Base-by-base conservation (phyloP, 2,329 filamentous ascomycete genomes). In the Incumbomyces delicatus region DNA sequence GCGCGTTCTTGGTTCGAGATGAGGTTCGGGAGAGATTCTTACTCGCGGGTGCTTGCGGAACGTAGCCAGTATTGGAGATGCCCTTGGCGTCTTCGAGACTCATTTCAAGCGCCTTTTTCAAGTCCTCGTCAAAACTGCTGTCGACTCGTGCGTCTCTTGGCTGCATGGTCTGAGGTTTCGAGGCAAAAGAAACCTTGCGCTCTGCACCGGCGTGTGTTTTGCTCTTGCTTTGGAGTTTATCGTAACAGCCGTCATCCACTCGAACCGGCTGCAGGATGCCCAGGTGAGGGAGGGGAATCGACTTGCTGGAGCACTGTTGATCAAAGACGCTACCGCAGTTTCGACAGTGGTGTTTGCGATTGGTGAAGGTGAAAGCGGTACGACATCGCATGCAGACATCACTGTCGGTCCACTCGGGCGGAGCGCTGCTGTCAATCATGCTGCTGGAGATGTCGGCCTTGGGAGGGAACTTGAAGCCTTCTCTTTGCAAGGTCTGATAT, bases 301-400 rank as follows among this genome's bases (percentile, higher is more conserved):
- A 80, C 69, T 96, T 96, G 70, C 80, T 83, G 12, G 90, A 96
- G 62, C 92, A 98, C 58, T 92, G 83, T 54, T 90, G 87, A 62
- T 95, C 94, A 63, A 98, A 98, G 59, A 94, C 92, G 66, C 92
- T 95, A 43, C 92, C 92, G 61, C 92, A 98, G 65, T 98, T 98
- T 55, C 92, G 82, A 61, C 92, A 98, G 65, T 98, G 92, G 63
- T 98, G 92, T 63, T 96, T 98, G 60, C 92, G 83, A 65, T 98
- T 98, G 47, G 90, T 98, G 61, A 98, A 95, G 40, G 87, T 95
- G 60, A 98, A 98, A 14, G 87, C 70, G 11, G 90, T 95, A 57
- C 92, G 81, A 65, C 92, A 98, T 62, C 92, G 84, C 88, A 98
- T 95, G 65, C 92, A 98, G 29, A 98, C 90, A 60, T 98, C 92